Base-by-base conservation (phyloP, 2,329 filamentous ascomycete genomes). In the Hypoxylon sp. region DNA sequence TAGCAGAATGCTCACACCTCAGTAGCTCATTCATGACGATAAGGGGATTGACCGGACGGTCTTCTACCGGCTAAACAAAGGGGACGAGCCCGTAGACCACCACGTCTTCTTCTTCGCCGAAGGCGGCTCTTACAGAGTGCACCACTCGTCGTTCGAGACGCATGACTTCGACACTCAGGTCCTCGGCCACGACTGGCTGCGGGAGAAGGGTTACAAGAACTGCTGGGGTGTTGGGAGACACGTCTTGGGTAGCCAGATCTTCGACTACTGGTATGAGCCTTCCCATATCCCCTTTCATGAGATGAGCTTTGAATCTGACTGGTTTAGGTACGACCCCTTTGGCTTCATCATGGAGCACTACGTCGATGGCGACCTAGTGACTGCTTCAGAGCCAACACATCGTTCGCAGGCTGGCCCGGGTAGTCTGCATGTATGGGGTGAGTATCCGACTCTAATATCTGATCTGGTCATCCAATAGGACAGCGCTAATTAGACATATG, bases 161-260 rank as follows among this genome's bases (percentile, higher is more conserved):
- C 87, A 91, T 73, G 90, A 93, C 77, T 91, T 91, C 73, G 91
- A 93, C 75, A 87, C 88, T 3, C 91, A 93, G 81, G 83, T 88
- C 33, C 81, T 93, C 2, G 91, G 91, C 1, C 91, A 93, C 78
- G 86, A 91, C 74, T 92, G 89, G 88, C 80, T 93, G 68, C 82
- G 82, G 1, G 80, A 87, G 69, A 87, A 89, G 77, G 87, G 87
- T 1, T 91, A 91, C 75, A 84, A 84, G 73, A 86, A 84, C 72
- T 89, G 89, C 69, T 93, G 91, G 91, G 91, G 91, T 1, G 87
- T 93, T 0, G 91, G 91, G 0, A 80, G 91, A 58, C 91, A 93
- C 80, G 85, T 92, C 22, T 83, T 92, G 73, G 91, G 91, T 3
- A 88, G 85, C 69, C 91, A 92, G 79, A 88, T 93, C 57, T 93